Evolutionary conservation across 306 rosid species (phyloP), one percentile per base, ranked within the genome.

Genomic region (Abrus pulchellus): DNA sequence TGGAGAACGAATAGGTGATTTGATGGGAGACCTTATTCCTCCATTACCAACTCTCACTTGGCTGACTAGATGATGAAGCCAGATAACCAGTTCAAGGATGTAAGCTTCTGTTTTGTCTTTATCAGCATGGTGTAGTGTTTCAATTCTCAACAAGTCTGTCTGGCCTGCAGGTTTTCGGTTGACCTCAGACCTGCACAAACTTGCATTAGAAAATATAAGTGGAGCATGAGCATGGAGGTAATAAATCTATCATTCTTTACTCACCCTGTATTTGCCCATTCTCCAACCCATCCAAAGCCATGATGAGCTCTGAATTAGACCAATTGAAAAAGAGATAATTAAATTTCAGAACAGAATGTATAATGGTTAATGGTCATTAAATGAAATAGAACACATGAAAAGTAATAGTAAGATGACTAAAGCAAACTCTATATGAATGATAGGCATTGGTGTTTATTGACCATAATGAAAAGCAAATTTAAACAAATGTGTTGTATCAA

Each of bases 281-380:
- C 99, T 88, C 98, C 99, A 55, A 96, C 99, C 98, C 98, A 96
- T 64, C 99, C 99, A 66, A 90, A 93, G 83, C 98, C 94, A 84
- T 96, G 97, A 87, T 93, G 99, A 90, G 98, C 99, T 85, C 99
- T 93, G 82, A 11, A 67, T 76, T 27, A 59, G 85, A 12, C 78
- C 73, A 79, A 76, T 56, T 49, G 61, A 77, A 64, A 72, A 69
- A 54, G 12, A 65, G 52, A 68, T 2, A 20, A 78, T 74, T 79
- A 82, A 78, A 78, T 52, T 66, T 60, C 27, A 56, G 75, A 82
- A 53, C 14, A 80, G 65, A 57, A 76, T 36, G 34, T 48, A 27
- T 13, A 33, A 8, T 68, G 41, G 72, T 5, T 57, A 64, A 75
- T 34, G 45, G 44, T 61, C 61, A 50, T 36, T 68, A 32, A 60